Evolutionary conservation across 108 stramenopile species (phyloP).

Genomic region (Phaeodactylum tricornutum): DNA sequence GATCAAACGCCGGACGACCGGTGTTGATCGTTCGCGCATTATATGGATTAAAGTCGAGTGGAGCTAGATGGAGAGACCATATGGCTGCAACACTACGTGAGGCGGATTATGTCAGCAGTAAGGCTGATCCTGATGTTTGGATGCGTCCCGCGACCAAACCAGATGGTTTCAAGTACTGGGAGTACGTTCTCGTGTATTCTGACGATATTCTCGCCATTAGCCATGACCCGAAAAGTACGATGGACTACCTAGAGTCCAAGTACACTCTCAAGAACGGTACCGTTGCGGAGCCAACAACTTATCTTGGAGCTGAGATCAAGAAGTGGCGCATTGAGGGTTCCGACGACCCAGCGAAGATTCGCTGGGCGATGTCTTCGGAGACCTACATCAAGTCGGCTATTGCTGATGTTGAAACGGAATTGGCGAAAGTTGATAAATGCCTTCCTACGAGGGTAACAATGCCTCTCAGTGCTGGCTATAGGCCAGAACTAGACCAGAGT

Average conservation of each 20-base stretch:
- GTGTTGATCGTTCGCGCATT: constrained; percentile 13
- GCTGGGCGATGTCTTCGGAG: constrained; percentile 5
- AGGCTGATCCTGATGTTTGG: constrained; percentile 28
- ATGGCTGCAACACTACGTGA: constrained; percentile 1
- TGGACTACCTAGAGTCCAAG: constrained; percentile 4
- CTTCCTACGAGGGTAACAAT: constrained; percentile 11
- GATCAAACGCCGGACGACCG: constrained; percentile 3
- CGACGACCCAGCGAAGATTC: background rate
- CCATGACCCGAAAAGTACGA: background rate
- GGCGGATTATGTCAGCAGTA: constrained; percentile 2
- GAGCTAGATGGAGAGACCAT: constrained; percentile 8
- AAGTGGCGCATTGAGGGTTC: constrained; percentile 5
- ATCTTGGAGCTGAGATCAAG: constrained; percentile 16
- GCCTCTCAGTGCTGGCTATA: constrained; percentile 10
- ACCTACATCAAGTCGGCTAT: constrained; percentile 10
- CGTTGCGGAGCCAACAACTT: constrained; percentile 7
- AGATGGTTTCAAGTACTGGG: constrained; percentile 16
- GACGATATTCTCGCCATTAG: constrained; percentile 17
- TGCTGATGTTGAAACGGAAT: constrained; percentile 4
- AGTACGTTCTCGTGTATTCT: constrained; percentile 21
- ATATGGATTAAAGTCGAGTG: constrained; percentile 24
- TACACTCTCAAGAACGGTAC: constrained; percentile 14
- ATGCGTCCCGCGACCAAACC: constrained; percentile 6
- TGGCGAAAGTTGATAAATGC: constrained; percentile 8
- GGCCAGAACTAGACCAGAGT: constrained; percentile 20